These are phyloP conservation scores for Populus hybrid DNA, from an alignment of 441 rosid species.

Conservation along the genomic window DNA sequence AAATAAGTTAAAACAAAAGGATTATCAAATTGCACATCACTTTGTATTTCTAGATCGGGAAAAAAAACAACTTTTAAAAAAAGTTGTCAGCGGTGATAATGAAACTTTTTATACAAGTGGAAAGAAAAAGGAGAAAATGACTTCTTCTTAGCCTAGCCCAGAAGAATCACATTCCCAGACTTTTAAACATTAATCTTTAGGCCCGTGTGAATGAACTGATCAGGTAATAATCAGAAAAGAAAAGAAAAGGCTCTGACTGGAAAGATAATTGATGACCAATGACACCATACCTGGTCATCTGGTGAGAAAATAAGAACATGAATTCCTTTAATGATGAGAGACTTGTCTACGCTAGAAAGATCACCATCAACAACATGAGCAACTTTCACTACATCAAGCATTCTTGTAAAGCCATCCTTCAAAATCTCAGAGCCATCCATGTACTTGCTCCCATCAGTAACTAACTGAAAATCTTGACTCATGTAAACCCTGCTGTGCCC, in stretches of 20 bases:
- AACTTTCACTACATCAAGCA: too few species aligned
- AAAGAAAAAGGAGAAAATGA: neutral
- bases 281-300: slow-evolving; percentile 22
- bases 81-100: neutral
- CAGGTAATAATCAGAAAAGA: neutral
- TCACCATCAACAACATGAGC: too few species aligned
- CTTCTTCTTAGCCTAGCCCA: neutral
- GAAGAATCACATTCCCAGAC: neutral
- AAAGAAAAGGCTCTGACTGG: neutral
- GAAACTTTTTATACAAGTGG: neutral
- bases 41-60: too few species aligned
- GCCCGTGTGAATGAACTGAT: neutral
- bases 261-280: neutral
- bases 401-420: too few species aligned
- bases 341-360: slow-evolving; percentile 22
- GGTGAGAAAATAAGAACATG: slow-evolving; percentile 42
- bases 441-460: too few species aligned
- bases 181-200: neutral
- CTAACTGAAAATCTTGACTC: too few species aligned
- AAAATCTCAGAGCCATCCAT: too few species aligned
- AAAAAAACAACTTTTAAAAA: neutral
- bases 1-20: neutral
- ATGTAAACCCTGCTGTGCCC: too few species aligned
- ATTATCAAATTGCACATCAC: neutral
- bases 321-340: slow-evolving; percentile 41